Percentiles rank a stretch among this genome's conserved stretches.
These are phyloP conservation scores for Metschnikowia henanensis DNA, from an alignment of 805 yeast species.

Conservation along the genomic window DNA sequence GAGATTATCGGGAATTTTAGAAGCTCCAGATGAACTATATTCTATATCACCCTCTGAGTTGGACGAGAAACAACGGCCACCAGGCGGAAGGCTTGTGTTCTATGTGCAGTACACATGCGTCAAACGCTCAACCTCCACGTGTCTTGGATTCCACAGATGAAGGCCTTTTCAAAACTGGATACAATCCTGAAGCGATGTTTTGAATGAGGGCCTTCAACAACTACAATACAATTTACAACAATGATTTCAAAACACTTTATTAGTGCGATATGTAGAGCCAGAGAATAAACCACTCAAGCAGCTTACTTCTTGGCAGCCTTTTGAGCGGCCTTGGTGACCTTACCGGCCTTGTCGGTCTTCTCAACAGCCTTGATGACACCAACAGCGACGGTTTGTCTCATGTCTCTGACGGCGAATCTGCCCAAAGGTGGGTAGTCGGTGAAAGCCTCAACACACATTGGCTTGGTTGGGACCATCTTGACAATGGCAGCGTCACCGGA, in stretches of 20 bases:
- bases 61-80: too few species aligned
- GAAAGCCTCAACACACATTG: slow-evolving; percentile 46
- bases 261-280: not conserved
- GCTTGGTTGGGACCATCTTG: slow-evolving; percentile 44
- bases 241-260: not conserved
- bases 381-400: slow-evolving; percentile 99
- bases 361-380: slow-evolving; percentile 97
- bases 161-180: too few species aligned
- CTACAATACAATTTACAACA: too few species aligned
- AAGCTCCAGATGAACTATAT: too few species aligned
- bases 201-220: too few species aligned
- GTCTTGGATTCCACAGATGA: too few species aligned
- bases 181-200: slow-evolving; percentile 3
- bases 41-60: too few species aligned
- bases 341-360: slow-evolving; percentile 83
- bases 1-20: too few species aligned
- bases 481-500: slow-evolving; percentile 42
- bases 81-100: too few species aligned
- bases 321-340: slow-evolving; percentile 95
- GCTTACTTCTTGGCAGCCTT: slow-evolving; percentile 23
- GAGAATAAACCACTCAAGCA: not conserved
- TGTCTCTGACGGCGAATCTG: slow-evolving; percentile 84
- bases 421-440: slow-evolving; percentile 47
- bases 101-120: not conserved
- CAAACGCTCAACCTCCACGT: not conserved